Conservation (phyloP, 805 yeast genomes). For the Starmerella apicola region DNA sequence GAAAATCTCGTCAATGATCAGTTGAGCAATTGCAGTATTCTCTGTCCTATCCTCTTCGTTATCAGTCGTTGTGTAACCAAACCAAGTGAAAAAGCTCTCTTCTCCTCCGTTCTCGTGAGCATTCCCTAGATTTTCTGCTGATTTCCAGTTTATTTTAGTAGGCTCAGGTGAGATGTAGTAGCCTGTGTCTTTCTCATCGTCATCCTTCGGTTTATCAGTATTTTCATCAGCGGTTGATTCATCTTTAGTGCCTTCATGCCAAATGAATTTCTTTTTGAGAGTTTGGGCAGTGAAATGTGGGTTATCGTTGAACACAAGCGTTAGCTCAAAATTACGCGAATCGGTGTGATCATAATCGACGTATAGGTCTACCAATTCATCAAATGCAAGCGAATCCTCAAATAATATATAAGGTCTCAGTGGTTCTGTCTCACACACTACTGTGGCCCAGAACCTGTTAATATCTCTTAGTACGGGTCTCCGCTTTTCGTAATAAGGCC, state of each 20-base stretch:
- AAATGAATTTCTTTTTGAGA: conserved; percentile 46
- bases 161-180: conserved; percentile 33
- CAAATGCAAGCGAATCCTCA: conserved; percentile 67
- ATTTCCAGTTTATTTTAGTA: conserved; percentile 58
- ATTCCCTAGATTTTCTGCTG: conserved; percentile 43
- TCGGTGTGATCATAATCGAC: conserved; percentile 36
- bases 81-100: conserved; percentile 77
- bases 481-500: conserved; percentile 47
- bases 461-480: conserved; percentile 40
- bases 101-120: conserved; percentile 35
- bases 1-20: conserved; percentile 65
- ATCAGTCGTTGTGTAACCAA: conserved; percentile 67
- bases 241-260: conserved; percentile 14
- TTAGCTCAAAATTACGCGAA: conserved; percentile 47
- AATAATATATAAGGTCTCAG: conserved; percentile 63
- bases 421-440: conserved; percentile 64
- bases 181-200: conserved; percentile 5
- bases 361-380: conserved; percentile 48
- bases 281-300: conserved; percentile 41
- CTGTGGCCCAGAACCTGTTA: conserved; percentile 78
- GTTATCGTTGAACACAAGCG: conserved; percentile 44
- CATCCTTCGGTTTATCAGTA: too few species aligned
- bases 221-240: neutral
- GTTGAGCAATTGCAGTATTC: conserved; percentile 65
- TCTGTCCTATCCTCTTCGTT: conserved; percentile 48